phyloP scores from a whole-genome alignment of 805 yeast species.

The Yarrowia divulgata region DNA sequence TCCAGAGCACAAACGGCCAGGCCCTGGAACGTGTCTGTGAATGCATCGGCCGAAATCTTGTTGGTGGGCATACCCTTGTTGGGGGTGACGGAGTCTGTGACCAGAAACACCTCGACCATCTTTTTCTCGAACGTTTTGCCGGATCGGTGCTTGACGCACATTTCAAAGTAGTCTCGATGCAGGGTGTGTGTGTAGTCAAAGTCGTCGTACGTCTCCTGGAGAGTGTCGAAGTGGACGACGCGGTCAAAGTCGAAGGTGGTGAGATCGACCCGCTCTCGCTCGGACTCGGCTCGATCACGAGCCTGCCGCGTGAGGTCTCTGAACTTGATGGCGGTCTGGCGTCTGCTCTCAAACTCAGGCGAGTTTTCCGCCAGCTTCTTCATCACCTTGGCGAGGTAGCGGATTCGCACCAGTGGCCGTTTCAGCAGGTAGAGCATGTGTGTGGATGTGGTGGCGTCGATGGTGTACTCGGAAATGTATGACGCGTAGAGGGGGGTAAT shows the following conservation, averaged over 20 bases:
- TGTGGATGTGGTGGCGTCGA: slow-evolving; percentile 10
- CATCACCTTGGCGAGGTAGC: slow-evolving; percentile 39
- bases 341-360: slow-evolving; percentile 17
- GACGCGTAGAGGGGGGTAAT: slow-evolving; percentile 18
- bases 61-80: slow-evolving; percentile 30
- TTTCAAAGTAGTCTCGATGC: slow-evolving; percentile 39
- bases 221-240: slow-evolving; percentile 32
- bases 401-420: slow-evolving; percentile 39
- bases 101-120: slow-evolving; percentile 39
- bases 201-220: slow-evolving; percentile 14
- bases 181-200: slow-evolving; percentile 31
- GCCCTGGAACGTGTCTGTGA: not conserved
- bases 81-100: slow-evolving; percentile 9
- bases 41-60: slow-evolving; percentile 35
- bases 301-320: not conserved
- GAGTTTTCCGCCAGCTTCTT: slow-evolving; percentile 30
- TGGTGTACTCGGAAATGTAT: slow-evolving; percentile 8
- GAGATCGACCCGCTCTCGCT: slow-evolving; percentile 31
- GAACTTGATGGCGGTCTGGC: slow-evolving; percentile 21
- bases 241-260: slow-evolving; percentile 38
- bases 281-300: slow-evolving; percentile 25
- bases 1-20: slow-evolving; percentile 39
- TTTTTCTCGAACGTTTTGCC: slow-evolving; percentile 37
- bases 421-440: slow-evolving; percentile 37
- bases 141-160: slow-evolving; percentile 34